phyloP scores from a whole-genome alignment of 495 filamentous ascomycete species.

The Xylaria palmicola region DNA sequence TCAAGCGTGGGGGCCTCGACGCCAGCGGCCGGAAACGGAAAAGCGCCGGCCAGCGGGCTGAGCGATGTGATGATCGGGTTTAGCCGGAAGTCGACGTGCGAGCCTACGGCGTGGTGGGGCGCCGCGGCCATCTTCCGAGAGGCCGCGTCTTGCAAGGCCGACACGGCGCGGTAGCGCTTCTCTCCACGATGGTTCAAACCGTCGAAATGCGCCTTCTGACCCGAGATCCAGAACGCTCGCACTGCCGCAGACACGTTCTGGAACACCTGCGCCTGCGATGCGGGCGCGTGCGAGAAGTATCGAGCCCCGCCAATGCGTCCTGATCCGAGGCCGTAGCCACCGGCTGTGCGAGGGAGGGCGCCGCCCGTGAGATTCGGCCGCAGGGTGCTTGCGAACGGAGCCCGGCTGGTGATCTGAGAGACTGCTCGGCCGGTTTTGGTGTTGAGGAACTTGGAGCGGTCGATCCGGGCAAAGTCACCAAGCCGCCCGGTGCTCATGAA shows the following conservation, averaged over 20 bases:
- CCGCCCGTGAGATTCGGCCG: conserved; percentile 92
- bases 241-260: conserved; percentile 90
- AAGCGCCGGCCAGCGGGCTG: conserved; percentile 54
- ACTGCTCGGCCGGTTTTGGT: conserved; percentile 68
- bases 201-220: conserved; percentile 81
- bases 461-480: conserved; percentile 48
- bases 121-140: conserved; percentile 57
- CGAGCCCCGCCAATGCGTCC: conserved; percentile 71
- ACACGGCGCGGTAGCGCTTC: conserved; percentile 72
- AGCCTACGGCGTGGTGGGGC: conserved; percentile 62
- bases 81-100: conserved; percentile 79
- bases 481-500: conserved; percentile 58
- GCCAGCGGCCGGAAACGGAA: conserved; percentile 35
- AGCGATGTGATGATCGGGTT: conserved; percentile 86
- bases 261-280: conserved; percentile 84
- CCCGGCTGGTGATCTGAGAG: conserved; percentile 62
- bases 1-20: conserved; percentile 35
- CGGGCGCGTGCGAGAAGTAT: conserved; percentile 86
- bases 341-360: conserved; percentile 76
- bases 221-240: conserved; percentile 84
- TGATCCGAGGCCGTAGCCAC: conserved; percentile 73
- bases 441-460: conserved; percentile 62
- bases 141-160: conserved; percentile 66
- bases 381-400: conserved; percentile 87
- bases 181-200: conserved; percentile 68